These are phyloP conservation scores for Colletotrichum salicis DNA, from an alignment of 2,329 filamentous ascomycete genomes.

Conservation along the genomic window DNA sequence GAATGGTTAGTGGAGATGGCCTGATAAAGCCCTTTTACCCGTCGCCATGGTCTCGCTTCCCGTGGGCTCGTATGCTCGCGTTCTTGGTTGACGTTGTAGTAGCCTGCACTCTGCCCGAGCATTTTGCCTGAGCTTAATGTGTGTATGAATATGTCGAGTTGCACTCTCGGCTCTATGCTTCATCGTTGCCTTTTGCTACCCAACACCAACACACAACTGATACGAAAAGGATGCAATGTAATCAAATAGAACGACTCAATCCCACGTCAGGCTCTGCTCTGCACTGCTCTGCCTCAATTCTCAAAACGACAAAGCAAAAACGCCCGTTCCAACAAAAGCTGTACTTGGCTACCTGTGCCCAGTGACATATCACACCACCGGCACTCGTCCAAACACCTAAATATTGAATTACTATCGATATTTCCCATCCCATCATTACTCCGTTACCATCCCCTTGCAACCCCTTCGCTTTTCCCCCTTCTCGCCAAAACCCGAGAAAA, in stretches of 20 bases:
- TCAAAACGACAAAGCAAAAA: neutral
- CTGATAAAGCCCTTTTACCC: slow-evolving; percentile 2
- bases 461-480: neutral
- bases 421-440: neutral
- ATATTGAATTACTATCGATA: neutral
- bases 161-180: neutral
- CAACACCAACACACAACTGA: neutral
- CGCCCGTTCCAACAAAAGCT: too few species aligned
- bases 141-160: neutral
- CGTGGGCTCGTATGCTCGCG: neutral
- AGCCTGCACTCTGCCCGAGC: neutral
- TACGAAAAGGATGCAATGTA: neutral
- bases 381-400: neutral
- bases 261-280: neutral
- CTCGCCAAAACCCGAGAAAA: neutral
- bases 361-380: neutral
- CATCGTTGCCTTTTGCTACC: neutral
- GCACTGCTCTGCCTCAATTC: neutral
- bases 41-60: neutral
- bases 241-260: neutral
- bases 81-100: neutral
- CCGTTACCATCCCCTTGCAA: neutral
- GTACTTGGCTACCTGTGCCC: neutral
- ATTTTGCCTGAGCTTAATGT: neutral
- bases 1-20: slow-evolving; percentile 14